Evolutionary conservation across 202 grass and related monocot species (phyloP), one percentile per base, ranked within the genome.

Genomic region (Musa balbisiana): DNA sequence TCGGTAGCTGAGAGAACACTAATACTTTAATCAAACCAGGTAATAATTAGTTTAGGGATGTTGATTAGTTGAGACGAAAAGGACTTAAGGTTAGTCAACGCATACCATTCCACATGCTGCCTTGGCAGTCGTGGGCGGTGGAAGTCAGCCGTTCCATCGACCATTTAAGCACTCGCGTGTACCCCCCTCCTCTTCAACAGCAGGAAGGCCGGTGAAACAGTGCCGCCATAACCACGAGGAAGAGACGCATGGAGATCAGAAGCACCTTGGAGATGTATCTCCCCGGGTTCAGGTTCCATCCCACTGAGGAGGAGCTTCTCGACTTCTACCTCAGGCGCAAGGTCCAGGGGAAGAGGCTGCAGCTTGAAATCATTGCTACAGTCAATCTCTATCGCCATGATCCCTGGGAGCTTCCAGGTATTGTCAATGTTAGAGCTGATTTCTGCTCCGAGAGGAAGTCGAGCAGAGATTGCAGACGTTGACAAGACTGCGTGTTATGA

Each of bases 271-370:
- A 83, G 76, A 68, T 79, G 51, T 84, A 89, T 25, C 74, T 98
- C 56, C 95, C 95, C 12, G 95, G 95, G 2, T 98, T 98, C 83
- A 76, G 95, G 10, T 98, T 98, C 85, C 95, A 98, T 72, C 95
- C 95, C 13, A 98, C 95, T 55, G 95, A 98, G 84, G 89, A 94
- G 82, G 95, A 98, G 83, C 87, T 98, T 19, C 91, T 98, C 20
- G 89, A 98, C 82, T 98, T 98, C 85, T 98, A 98, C 83, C 89
- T 98, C 20, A 88, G 75, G 80, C 83, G 82, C 75, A 87, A 22
- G 20, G 85, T 77, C n/a, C 68, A 77, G 0, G 89, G 89, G 1
- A 84, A 82, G 81, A 87, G 88, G 81, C 79, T 98, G 56, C 81
- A 78, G 55, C 81, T 98, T 67, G 91, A 98, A 82, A 90, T 98